A percentile compares a stretch with the other conserved stretches of the same genome.
Conservation (phyloP, 1,139 yeast species). For the Pichia sp. region DNA sequence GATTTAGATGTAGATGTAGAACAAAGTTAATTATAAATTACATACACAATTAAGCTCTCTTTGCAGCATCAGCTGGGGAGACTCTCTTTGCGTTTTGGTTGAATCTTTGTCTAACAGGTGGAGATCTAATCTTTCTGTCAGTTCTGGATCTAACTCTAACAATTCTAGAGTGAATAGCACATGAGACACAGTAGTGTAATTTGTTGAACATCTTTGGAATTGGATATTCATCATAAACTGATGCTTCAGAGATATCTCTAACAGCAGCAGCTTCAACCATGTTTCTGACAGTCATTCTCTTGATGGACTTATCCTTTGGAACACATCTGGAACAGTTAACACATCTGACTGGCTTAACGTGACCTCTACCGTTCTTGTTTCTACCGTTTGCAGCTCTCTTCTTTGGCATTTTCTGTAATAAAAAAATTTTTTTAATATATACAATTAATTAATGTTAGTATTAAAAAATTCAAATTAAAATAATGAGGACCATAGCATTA, state of each 20-base stretch:
- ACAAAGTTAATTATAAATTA: not conserved
- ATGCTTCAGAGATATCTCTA: slow-evolving; percentile 99
- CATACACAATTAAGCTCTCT: slow-evolving; percentile 41
- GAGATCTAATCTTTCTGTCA: slow-evolving; percentile 98
- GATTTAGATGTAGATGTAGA: no score
- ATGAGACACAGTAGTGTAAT: slow-evolving; percentile 99
- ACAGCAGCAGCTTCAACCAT: slow-evolving; percentile 99
- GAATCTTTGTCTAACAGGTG: slow-evolving; percentile 99
- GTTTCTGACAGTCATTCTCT: slow-evolving; percentile 99
- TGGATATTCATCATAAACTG: slow-evolving; percentile 98
- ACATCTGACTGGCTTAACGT: slow-evolving; percentile 99
- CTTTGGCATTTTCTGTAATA: slow-evolving; percentile 76
- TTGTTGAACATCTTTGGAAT: slow-evolving; percentile 99
- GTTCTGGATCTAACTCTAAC: slow-evolving; percentile 99
- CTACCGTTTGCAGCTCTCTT: slow-evolving; percentile 99
- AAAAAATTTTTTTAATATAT: not conserved
- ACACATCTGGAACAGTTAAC: slow-evolving; percentile 99
- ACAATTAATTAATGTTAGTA: not conserved
- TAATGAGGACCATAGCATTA: no score
- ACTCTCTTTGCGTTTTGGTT: slow-evolving; percentile 86
- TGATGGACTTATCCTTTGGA: slow-evolving; percentile 99
- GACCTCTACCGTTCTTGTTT: slow-evolving; percentile 99
- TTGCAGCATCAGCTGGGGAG: slow-evolving; percentile 97
- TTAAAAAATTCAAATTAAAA: not conserved
- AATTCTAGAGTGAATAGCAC: slow-evolving; percentile 99